Conservation (phyloP, 2,329 filamentous ascomycete species). For the Fusarium transvaalense region DNA sequence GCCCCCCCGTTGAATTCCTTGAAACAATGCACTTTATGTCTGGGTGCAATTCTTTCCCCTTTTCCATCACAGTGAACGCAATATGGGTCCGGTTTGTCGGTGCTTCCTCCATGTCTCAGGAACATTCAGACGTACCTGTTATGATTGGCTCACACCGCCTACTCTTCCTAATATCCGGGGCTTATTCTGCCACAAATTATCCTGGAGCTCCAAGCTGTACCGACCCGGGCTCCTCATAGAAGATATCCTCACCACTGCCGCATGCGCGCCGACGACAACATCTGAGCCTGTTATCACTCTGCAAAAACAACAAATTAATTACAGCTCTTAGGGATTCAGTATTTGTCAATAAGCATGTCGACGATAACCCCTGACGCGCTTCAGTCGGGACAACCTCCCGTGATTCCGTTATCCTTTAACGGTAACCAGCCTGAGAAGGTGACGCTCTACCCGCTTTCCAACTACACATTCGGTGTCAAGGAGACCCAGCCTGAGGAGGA, state of each 20-base stretch:
- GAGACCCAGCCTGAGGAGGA: conserved; percentile 99
- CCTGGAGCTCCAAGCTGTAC: conserved; percentile 26
- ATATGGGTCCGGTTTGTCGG: background rate
- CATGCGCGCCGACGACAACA: conserved; percentile 7
- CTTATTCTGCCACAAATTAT: conserved; percentile 36
- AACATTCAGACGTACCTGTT: background rate
- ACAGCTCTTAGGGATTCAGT: background rate
- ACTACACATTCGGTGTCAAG: conserved; percentile 99
- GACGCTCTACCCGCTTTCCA: conserved; percentile 92
- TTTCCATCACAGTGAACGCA: background rate
- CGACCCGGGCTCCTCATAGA: conserved; percentile 17
- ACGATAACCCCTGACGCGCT: conserved; percentile 82
- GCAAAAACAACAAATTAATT: background rate
- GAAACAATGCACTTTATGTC: background rate
- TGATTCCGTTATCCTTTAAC: conserved; percentile 85
- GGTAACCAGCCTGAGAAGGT: conserved; percentile 90
- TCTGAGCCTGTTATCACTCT: background rate
- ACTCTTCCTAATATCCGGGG: conserved; percentile 2
- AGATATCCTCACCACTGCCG: conserved; percentile 18
- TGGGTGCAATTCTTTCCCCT: background rate
- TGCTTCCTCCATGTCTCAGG: background rate
- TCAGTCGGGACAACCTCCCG: conserved; percentile 83
- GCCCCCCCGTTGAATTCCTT: background rate
- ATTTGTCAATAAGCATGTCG: conserved; percentile 70
- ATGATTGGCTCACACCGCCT: conserved; percentile 23